Evolutionary conservation across 768 basidiomycete species (phyloP), one percentile per base, ranked within the genome.

Genomic region (Chalciporus piperatus): DNA sequence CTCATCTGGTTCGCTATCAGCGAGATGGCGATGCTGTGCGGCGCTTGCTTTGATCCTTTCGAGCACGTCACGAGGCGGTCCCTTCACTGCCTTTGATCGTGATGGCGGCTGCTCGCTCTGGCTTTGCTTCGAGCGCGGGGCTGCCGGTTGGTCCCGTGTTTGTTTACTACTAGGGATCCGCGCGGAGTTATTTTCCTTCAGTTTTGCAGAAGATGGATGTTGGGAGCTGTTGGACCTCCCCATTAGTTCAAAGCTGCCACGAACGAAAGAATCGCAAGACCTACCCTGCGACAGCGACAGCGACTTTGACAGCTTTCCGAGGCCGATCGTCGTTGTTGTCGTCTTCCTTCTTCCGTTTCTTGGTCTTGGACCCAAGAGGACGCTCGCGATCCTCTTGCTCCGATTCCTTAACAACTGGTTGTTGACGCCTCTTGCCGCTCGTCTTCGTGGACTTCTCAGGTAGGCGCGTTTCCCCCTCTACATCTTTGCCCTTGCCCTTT

Each of bases 1-100:
- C 25, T 75, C 75, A 50, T 78, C 77, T 7, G 74, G 71, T 47
- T 75, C 77, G 50, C 70, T 68, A 27, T 70, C 61, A 7, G 50
- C 49, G 30, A 52, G 45, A n/a, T 44, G 50, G 12, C 55, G 37
- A 46, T 59, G 45, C 32, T 59, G 58, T 12, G 49, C 57, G 1
- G 61, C 61, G 25, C 70, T 66, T 13, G 70, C 66, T 45, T 62
- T 69, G 27, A 76, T 66, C 45, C 73, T 69, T 35, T 68, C 67
- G 8, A 76, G 65, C 3, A 76, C 69, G 22, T 72, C 68, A 19
- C 57, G 72, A 0, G 75, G 75, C 1, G 72, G 74, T 7, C 75
- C 74, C 54, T 62, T 70, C 13, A 48, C 44, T 7, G 43, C n/a
- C 47, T 61, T 63, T 7, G 54, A n/a, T 10, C 48, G 57, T 2